Base-by-base conservation (phyloP, 1,139 yeast species). In the Zygotorulaspora mrakii region DNA sequence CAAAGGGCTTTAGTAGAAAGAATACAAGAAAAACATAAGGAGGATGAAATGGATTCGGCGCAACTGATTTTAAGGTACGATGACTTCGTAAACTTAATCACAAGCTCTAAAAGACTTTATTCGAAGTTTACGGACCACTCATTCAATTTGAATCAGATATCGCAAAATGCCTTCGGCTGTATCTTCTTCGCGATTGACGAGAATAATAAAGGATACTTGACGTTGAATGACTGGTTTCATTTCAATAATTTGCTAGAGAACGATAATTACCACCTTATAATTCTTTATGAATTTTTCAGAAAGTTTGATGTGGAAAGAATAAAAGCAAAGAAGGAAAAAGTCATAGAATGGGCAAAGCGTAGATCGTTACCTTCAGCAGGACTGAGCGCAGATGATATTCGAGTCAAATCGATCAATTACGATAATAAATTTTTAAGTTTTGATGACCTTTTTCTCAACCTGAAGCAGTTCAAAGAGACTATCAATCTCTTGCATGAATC, bases 161-260 rank as follows among this genome's bases (percentile, higher is more conserved):
- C 67, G 4, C 49, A 51, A 2, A 53, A 62, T 28, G 59, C 68
- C 1, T 67, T 68, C 49, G 75, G 74, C 9, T 54, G 82, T 46
- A 73, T 82, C 39, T 82, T 79, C 54, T 68, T 81, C 40, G 72
- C 82, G 27, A 79, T 86, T 17, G 91, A 82, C 58, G 69, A 70
- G 41, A 71, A 72, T 31, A 69, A 70, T 43, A 81, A 80, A 53
- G 89, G 89, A 1, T 80, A 70, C 49, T 65, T 82, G 35, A 71
- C 72, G 29, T 72, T 77, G 34, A 56, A 63, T 10, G 88, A 83
- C 51, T 83, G 85, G 76, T 62, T 74, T 28, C 66, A 68, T 25
- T 79, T 82, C 55, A 72, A 79, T 47, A 64, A 70, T 40, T 69
- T 79, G 24, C 66, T 82, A 46, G 72, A 77, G 32, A 66, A 73